Conservation (phyloP, 495 filamentous ascomycete species). For the Talaromyces trachyspermus region DNA sequence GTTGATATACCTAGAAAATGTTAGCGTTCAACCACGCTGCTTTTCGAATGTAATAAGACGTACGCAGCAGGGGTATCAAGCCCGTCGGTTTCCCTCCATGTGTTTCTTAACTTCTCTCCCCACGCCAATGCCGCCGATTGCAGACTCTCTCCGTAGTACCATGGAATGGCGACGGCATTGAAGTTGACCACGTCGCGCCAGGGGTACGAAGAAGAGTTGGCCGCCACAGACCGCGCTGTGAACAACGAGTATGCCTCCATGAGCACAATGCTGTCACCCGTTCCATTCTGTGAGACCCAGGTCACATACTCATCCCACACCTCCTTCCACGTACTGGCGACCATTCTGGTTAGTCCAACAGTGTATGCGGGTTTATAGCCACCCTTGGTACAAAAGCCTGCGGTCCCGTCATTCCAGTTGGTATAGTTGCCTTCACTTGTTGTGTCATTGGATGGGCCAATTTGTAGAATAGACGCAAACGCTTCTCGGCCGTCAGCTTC, state of each 20-base stretch:
- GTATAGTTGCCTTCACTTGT: conserved; percentile 19
- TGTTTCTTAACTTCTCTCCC: conserved; percentile 13
- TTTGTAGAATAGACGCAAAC: conserved; percentile 18
- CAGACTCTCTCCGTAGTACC: conserved; percentile 19
- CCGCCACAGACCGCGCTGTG: not conserved
- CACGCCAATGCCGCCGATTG: conserved; percentile 18
- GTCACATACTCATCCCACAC: conserved; percentile 9
- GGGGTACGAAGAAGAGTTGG: conserved; percentile 9
- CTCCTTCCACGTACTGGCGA: conserved; percentile 8
- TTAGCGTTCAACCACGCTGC: not conserved
- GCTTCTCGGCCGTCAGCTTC: conserved; percentile 11
- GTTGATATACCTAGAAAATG: conserved; percentile 15
- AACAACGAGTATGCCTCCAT: conserved; percentile 8
- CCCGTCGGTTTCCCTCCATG: conserved; percentile 5
- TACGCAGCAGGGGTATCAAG: not conserved
- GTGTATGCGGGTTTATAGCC: conserved; percentile 23
- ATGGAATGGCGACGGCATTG: conserved; percentile 20
- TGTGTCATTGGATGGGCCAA: conserved; percentile 19
- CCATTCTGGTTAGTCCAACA: conserved; percentile 15
- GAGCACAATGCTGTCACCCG: conserved; percentile 5
- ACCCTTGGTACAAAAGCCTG: conserved; percentile 22
- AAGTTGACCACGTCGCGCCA: conserved; percentile 14
- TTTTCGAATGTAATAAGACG: not conserved
- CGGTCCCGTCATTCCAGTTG: conserved; percentile 18
- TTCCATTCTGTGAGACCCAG: conserved; percentile 7